These are phyloP conservation scores for Dovyalis caffra DNA, from an alignment of 345 rosid genomes.

Conservation along the genomic window DNA sequence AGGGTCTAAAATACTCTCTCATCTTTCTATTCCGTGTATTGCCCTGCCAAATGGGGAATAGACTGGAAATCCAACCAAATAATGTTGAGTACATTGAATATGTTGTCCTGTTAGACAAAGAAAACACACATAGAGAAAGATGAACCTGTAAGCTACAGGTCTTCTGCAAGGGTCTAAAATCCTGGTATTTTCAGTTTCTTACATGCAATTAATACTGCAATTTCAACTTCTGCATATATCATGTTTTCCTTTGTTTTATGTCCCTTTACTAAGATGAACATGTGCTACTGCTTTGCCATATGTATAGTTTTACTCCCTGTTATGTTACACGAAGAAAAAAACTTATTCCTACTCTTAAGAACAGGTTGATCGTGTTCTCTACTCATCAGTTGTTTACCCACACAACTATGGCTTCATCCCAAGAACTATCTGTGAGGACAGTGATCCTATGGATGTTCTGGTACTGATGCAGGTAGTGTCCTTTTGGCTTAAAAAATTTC, in stretches of 20 bases:
- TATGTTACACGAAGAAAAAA: background rate
- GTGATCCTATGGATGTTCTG: conserved; percentile 96
- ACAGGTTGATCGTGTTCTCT: conserved; percentile 93
- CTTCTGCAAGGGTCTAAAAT: no score
- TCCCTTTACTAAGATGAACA: background rate
- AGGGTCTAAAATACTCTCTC: no score
- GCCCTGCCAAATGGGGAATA: background rate
- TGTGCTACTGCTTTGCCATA: background rate
- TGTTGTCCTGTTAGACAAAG: background rate
- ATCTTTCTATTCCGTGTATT: background rate
- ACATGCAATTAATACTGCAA: no score
- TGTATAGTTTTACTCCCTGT: background rate
- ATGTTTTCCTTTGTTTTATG: background rate
- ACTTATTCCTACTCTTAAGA: conserved; percentile 13
- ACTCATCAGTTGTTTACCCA: conserved; percentile 98
- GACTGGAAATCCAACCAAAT: background rate
- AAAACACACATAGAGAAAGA: background rate
- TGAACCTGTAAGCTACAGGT: background rate
- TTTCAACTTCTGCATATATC: background rate
- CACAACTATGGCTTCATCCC: conserved; percentile 99
- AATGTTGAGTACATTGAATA: background rate
- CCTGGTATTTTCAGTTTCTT: no score
- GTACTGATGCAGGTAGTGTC: conserved; percentile 88
- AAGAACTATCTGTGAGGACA: conserved; percentile 91
- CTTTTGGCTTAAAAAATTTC: conserved; percentile 10